Base-by-base conservation (phyloP, 225 moss, liverwort and hornwort species). In the Straminergon stramineum region DNA sequence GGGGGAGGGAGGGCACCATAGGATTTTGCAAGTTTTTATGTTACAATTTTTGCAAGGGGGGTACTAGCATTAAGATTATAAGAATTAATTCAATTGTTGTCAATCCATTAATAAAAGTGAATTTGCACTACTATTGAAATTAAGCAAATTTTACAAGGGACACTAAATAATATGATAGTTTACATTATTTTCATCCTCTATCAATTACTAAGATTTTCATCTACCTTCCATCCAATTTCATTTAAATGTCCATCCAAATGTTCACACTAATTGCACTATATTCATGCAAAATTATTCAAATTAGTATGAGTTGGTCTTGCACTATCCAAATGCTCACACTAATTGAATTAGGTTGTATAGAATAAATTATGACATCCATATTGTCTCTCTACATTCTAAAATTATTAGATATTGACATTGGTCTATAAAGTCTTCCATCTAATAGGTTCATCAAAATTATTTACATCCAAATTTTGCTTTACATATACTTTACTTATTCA, bases 1-100 rank as follows among this genome's bases (percentile, higher is more conserved):
- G n/a, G n/a, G n/a, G 3, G 69, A 0, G 0, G 7, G 10, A 48
- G 48, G 9, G 48, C 7, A 13, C 4, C 1, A 0, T 9, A 19
- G 8, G 13, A 53, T 8, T 34, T 21, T 22, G 7, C 0, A 48
- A 52, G 5, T 51, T 21, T 52, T 7, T 7, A 52, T 52, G 3
- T 53, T 52, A 13, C 21, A 53, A 52, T 21, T 21, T 76, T 53
- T 53, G 5, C 14, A 34, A 34, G 0, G 0, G 1, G 3, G 0
- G 18, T 20, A 34, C 6, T 20, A 52, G 18, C 5, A 18, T n/a
- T 0, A 70, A n/a, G 39, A 24, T 41, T 41, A 71, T 1, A 41
- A 0, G 0, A 43, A 16, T 8, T 53, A 8, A 22, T 22, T 34
- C 22, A 22, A 53, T 35, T 32, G 32, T 51, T 76, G 32, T 1